Conservation (phyloP, 805 yeast species). For the Priceomyces fermenticarens region DNA sequence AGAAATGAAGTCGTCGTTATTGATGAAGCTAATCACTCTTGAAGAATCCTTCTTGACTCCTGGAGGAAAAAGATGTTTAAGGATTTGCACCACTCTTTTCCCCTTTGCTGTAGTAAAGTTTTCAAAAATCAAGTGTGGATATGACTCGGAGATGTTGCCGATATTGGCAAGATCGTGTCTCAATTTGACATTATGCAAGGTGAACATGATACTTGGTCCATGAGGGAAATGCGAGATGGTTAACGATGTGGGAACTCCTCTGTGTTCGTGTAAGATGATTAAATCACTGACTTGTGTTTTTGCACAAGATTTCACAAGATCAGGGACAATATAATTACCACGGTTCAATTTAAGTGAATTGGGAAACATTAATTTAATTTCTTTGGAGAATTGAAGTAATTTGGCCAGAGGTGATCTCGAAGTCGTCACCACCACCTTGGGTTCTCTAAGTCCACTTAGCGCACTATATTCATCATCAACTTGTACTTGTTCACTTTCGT, state of each 20-base stretch:
- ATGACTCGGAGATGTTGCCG: constrained; percentile 87
- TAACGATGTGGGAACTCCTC: constrained; percentile 96
- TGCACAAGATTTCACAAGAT: constrained; percentile 79
- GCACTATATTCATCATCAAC: constrained; percentile 93
- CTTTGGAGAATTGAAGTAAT: constrained; percentile 88
- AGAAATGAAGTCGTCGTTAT: constrained; percentile 85
- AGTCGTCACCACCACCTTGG: constrained; percentile 88
- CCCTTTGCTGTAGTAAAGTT: constrained; percentile 83
- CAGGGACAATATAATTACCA: constrained; percentile 87
- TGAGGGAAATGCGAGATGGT: constrained; percentile 95
- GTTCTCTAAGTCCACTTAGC: constrained; percentile 84
- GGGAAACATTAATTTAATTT: constrained; percentile 84
- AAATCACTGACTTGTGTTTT: constrained; percentile 80
- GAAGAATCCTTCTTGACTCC: constrained; percentile 91
- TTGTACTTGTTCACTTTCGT: constrained; percentile 66
- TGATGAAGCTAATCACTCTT: constrained; percentile 89
- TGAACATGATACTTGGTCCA: constrained; percentile 94
- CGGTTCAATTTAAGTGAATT: constrained; percentile 85
- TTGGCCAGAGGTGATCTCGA: constrained; percentile 87
- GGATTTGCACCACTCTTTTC: constrained; percentile 69
- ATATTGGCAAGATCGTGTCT: constrained; percentile 87
- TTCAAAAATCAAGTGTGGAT: constrained; percentile 92
- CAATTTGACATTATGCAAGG: constrained; percentile 88
- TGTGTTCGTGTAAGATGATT: constrained; percentile 86
- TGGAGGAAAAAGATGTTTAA: constrained; percentile 92